Conservation (phyloP, 2,329 filamentous ascomycete species). For the Neospermospora avenae region DNA sequence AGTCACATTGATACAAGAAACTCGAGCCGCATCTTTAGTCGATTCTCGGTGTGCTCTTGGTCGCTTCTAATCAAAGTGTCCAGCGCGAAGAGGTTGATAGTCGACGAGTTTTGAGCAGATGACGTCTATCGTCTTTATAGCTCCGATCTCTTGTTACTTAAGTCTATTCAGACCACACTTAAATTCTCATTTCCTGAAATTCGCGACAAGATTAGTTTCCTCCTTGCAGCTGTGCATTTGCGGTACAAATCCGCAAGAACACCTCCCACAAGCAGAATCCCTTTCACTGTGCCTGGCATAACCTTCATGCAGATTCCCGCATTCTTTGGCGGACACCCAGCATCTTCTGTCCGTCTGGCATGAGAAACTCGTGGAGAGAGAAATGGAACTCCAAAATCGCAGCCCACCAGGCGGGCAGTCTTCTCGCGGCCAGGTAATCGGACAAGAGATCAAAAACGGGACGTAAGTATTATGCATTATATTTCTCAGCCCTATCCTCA, state of each 20-base stretch:
- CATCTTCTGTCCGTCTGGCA: not conserved
- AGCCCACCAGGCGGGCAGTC: not conserved
- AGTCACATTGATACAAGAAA: too few relatives aligned
- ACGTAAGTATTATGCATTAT: conserved; percentile 2
- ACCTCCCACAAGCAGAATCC: too few relatives aligned
- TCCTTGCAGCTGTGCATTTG: too few relatives aligned
- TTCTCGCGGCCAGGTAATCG: conserved; percentile 1
- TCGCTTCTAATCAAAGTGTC: not conserved
- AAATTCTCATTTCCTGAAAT: not conserved
- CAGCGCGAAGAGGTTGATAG: not conserved
- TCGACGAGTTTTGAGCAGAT: not conserved
- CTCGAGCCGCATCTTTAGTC: not conserved
- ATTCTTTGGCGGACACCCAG: not conserved
- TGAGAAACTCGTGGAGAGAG: not conserved
- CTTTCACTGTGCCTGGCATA: too few relatives aligned
- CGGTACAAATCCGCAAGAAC: too few relatives aligned
- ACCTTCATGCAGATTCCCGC: not conserved
- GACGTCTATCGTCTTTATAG: not conserved
- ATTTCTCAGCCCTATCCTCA: not conserved
- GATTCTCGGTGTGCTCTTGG: not conserved
- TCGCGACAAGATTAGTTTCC: too few relatives aligned
- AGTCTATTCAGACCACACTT: not conserved
- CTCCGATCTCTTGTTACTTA: not conserved
- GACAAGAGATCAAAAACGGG: conserved; percentile 16
- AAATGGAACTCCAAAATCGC: not conserved